These are phyloP conservation scores for Dothistroma septosporum DNA, from an alignment of 2,329 filamentous ascomycete genomes.

Conservation along the genomic window DNA sequence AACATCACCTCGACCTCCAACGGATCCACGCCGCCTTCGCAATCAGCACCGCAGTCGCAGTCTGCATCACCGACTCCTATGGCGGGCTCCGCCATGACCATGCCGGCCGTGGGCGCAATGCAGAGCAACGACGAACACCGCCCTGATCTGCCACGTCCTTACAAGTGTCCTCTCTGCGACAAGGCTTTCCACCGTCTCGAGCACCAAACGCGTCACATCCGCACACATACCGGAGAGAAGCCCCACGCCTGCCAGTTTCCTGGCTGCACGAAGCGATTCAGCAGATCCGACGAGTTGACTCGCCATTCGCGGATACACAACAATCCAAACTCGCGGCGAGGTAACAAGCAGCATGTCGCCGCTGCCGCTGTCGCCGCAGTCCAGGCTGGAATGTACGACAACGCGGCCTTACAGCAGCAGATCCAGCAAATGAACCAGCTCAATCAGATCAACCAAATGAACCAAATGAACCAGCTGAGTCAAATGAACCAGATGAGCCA, in stretches of 20 bases:
- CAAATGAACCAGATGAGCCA: conserved; percentile 28
- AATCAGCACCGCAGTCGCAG: conserved; percentile 13
- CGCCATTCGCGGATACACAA: conserved; percentile 97
- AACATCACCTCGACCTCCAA: conserved; percentile 8
- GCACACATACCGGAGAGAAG: conserved; percentile 97
- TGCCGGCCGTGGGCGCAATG: conserved; percentile 49
- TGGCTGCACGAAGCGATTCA: conserved; percentile 95
- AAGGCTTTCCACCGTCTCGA: conserved; percentile 98
- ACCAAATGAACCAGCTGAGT: conserved; percentile 43
- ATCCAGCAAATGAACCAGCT: conserved; percentile 63
- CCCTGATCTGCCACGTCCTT: conserved; percentile 87
- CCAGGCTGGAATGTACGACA: conserved; percentile 49
- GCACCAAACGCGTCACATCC: conserved; percentile 87
- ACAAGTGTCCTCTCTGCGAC: conserved; percentile 97
- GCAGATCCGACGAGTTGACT: conserved; percentile 91
- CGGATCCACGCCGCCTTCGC: conserved; percentile 4
- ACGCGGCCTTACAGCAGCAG: conserved; percentile 39
- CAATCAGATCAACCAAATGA: conserved; percentile 72
- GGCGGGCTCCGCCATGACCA: conserved; percentile 46
- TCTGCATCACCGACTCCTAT: conserved; percentile 21
- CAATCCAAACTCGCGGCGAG: conserved; percentile 93
- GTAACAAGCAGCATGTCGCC: conserved; percentile 72
- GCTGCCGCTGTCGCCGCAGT: conserved; percentile 54
- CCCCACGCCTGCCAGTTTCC: conserved; percentile 93
- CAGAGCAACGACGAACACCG: conserved; percentile 63